phyloP scores from a whole-genome alignment of 139 green algal genomes.

The Chara braunii region DNA sequence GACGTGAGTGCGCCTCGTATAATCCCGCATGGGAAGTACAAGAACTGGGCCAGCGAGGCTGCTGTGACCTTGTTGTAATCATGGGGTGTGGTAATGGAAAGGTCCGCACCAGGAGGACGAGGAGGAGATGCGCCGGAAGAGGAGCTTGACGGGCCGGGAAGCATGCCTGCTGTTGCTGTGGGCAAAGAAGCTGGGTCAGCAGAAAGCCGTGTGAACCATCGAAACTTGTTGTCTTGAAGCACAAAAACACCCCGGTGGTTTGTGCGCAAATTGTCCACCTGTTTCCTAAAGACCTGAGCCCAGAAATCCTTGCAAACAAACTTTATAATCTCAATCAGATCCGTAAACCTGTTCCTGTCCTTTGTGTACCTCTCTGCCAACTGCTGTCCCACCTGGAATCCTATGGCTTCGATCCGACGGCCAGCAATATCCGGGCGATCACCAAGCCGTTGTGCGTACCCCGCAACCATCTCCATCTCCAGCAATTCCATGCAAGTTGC shows the following conservation, averaged over 20 bases:
- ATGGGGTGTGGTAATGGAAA: not conserved
- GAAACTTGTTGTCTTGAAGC: conserved; percentile 30
- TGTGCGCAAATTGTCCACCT: conserved; percentile 36
- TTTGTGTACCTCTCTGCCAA: conserved; percentile 14
- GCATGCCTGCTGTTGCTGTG: too few species aligned
- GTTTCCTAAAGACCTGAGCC: conserved; percentile 29
- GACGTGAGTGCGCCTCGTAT: conserved; percentile 27
- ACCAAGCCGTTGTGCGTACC: not conserved
- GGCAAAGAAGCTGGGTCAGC: not conserved
- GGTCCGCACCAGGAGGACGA: too few species aligned
- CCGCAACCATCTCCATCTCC: not conserved
- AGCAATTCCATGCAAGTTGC: not conserved
- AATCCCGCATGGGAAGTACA: conserved; percentile 27
- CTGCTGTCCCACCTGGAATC: conserved; percentile 7
- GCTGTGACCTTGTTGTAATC: not conserved
- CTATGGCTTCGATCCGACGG: not conserved
- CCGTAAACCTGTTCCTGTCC: conserved; percentile 4
- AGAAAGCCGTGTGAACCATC: conserved; percentile 15
- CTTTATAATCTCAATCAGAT: conserved; percentile 29
- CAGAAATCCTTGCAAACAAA: conserved; percentile 38
- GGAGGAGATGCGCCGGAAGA: too few species aligned
- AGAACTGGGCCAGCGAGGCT: conserved; percentile 1
- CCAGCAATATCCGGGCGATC: not conserved
- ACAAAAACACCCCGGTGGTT: conserved; percentile 35
- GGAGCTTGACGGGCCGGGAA: too few species aligned